Conservation (phyloP, 2,329 filamentous ascomycete genomes). For the Fusarium lateritium region DNA sequence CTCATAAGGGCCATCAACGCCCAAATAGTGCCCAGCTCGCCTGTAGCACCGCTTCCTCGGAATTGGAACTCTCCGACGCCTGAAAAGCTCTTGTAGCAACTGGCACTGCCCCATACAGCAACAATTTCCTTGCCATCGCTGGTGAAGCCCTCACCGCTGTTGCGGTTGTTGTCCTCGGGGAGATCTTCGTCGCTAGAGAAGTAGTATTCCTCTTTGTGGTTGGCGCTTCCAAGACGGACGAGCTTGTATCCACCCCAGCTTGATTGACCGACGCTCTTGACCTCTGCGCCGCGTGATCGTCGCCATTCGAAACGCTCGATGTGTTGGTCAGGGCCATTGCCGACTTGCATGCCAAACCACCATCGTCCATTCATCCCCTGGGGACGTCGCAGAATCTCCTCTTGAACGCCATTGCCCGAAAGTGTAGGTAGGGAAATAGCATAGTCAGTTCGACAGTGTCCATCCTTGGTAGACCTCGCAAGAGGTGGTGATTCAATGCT, state of each 20-base stretch:
- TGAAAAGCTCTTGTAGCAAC: constrained; percentile 26
- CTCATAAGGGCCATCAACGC: constrained; percentile 48
- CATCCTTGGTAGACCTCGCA: constrained; percentile 15
- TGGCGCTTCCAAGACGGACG: constrained; percentile 38
- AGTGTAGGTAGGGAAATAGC: constrained; percentile 30
- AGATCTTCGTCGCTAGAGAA: constrained; percentile 21
- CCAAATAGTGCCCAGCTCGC: constrained; percentile 47
- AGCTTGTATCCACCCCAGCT: constrained; percentile 45
- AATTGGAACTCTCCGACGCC: constrained; percentile 48
- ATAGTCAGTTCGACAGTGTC: constrained; percentile 22
- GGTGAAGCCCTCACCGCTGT: constrained; percentile 31
- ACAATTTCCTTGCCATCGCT: constrained; percentile 47
- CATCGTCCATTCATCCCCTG: constrained; percentile 26
- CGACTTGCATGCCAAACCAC: constrained; percentile 43
- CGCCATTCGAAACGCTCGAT: constrained; percentile 47
- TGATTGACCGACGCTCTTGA: constrained; percentile 39
- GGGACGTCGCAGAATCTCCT: constrained; percentile 35
- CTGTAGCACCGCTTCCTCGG: constrained; percentile 45
- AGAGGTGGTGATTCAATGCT: constrained; percentile 15
- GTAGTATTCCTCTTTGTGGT: constrained; percentile 14
- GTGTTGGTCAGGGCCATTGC: constrained; percentile 20
- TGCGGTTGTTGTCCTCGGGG: constrained; percentile 14
- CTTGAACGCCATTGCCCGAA: neutral
- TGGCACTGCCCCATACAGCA: constrained; percentile 42
- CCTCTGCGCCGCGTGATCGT: constrained; percentile 38